Base-by-base conservation (phyloP, 305 asterid genomes). In the Ajuga reptans region DNA sequence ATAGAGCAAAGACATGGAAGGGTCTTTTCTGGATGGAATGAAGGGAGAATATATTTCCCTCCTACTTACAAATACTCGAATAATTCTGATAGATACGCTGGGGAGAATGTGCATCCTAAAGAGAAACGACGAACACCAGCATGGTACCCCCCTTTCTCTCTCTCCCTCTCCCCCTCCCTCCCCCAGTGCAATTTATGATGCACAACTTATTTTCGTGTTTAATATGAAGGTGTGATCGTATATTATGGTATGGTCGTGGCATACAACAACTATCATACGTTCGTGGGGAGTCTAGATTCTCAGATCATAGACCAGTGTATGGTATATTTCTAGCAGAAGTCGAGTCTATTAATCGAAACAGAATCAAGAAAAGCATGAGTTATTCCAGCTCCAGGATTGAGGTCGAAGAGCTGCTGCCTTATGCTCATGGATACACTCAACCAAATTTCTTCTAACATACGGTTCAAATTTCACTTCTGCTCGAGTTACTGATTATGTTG, bases 81-180 rank as follows among this genome's bases (percentile, higher is more conserved):
- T 66, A 94, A 94, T 75, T 94, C 99, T 0, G 97, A 94, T 74
- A 78, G 95, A 79, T 94, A 94, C 8, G 93, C 96, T 3, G 97
- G 99, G 0, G 97, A 94, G 69, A 80, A 83, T 52, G 78, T 83
- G 80, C 92, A 87, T 67, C 92, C 87, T 0, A 93, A 89, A 70
- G 96, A 89, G 82, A 93, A 93, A 83, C 82, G 99, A 33, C 72
- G 96, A 79, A 94, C 99, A 2, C 99, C 96, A 9, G 99, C 99
- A 63, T 94, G 99, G 99, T 90, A 87, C 73, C 69, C 15, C n/a
- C n/a, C n/a, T n/a, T n/a, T 62, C 24, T 66, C 36, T 34, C 42
- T 50, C 52, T 12, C n/a, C 8, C 34, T 16, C 12, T 36, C 21
- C 18, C 16, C 5, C 49, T 33, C 16, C 5, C 55, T 27, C 45